Base-by-base conservation (phyloP, 2,329 filamentous ascomycete genomes). In the Coniella lustricola region DNA sequence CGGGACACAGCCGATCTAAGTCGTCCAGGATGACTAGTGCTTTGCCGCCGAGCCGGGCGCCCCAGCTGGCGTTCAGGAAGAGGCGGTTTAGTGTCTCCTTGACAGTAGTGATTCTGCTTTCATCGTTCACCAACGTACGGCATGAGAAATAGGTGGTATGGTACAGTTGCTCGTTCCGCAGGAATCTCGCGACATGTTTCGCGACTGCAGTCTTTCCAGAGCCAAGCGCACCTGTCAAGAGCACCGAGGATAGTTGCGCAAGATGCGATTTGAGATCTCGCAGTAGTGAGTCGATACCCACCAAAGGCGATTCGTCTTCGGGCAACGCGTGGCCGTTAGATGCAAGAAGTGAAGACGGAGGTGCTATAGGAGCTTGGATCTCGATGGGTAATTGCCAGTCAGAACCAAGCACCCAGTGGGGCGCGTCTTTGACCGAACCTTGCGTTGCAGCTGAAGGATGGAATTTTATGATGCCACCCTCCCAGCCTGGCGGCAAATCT, bases 11-110 rank as follows among this genome's bases (percentile, higher is more conserved):
- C 60, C 88, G 89, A 66, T 98, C 93, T 7, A 98, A 69, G 60
- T 98, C 93, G 60, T 98, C 93, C 2, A 98, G 73, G 42, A 98
- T 81, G 17, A 98, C 87, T 3, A 97, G 64, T 0, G 90, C 80
- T 54, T 81, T 84, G 4, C 93, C 93, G 18, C 90, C 90, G 1
- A 93, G 75, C 51, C 91, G 79, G 32, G 91, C 88, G 33, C 88
- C 90, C 93, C 93, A 98, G 36, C 87, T 85, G 3, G 93, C 93
- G 17, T 81, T 78, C 73, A 93, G 89, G 63, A 98, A 97, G 2
- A 95, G 67, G 14, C 89, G 80, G 44, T 80, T 84, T 4, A 98
- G 68, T 0, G 82, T 93, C 60, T 97, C 91, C 61, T 95, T 96
- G 67, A 98, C 88, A 0, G 86, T 88, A 2, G 89, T 86, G 13